Conservation (phyloP, 306 rosid species). For the Cicer yamashitae region DNA sequence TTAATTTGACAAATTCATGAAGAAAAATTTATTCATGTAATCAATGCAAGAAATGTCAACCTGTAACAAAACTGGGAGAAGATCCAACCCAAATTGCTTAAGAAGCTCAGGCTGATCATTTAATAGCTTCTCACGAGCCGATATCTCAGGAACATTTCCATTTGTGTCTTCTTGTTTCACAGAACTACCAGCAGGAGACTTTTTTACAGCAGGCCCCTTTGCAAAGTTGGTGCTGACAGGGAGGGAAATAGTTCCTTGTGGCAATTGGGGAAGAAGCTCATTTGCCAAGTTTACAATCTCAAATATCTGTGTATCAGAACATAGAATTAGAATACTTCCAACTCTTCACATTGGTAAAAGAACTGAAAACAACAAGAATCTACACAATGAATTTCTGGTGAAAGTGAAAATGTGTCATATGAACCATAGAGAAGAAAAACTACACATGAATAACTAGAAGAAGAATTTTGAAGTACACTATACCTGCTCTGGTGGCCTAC, state of each 20-base stretch:
- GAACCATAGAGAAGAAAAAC: slow-evolving; percentile 20
- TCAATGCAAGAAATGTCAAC: slow-evolving; percentile 49
- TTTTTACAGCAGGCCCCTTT: slow-evolving; percentile 76
- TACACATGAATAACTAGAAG: not conserved
- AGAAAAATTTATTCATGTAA: slow-evolving; percentile 30
- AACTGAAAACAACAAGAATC: slow-evolving; percentile 28
- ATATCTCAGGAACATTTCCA: slow-evolving; percentile 69
- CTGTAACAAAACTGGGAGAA: slow-evolving; percentile 91
- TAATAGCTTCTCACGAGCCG: slow-evolving; percentile 89
- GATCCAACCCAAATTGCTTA: slow-evolving; percentile 91
- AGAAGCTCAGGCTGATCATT: slow-evolving; percentile 94
- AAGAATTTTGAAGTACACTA: slow-evolving; percentile 2
- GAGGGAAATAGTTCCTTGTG: slow-evolving; percentile 88
- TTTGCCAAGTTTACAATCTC: slow-evolving; percentile 97
- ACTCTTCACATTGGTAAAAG: not conserved
- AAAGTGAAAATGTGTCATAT: slow-evolving; percentile 7
- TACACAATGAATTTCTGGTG: not conserved
- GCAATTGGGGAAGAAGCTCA: slow-evolving; percentile 95
- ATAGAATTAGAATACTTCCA: slow-evolving; percentile 9
- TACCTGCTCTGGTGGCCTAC: slow-evolving; percentile 95
- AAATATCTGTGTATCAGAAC: slow-evolving; percentile 64
- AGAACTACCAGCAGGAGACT: slow-evolving; percentile 73
- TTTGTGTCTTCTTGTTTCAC: slow-evolving; percentile 77
- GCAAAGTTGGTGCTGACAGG: slow-evolving; percentile 72
- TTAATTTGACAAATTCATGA: not conserved